Base-by-base conservation (phyloP, 1,139 yeast genomes). In the Scheffersomyces segobiensis region DNA sequence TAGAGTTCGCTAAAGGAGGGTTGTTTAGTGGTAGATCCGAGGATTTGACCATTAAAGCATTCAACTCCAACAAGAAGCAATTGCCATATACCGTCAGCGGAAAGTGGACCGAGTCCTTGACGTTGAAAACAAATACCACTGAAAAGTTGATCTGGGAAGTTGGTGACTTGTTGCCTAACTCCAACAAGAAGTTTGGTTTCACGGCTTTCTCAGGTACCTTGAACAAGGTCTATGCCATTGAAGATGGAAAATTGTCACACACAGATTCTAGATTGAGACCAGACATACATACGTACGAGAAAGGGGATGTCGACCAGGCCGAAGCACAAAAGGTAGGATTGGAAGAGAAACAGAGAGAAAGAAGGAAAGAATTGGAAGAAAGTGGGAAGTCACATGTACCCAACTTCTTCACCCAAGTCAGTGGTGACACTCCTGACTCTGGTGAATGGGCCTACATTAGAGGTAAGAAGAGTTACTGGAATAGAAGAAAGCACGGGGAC, bases 231-330 rank as follows among this genome's bases (percentile, higher is more conserved):
- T 91, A 97, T 0, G 77, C 73, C 3, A 75, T 93, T 39, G 97
- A 92, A 69, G 70, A 82, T 47, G 88, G 80, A 14, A 61, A 72
- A 1, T 66, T 93, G 54, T 88, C 98, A 3, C 95, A 93, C 5
- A 91, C 96, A 0, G 99, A 95, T 70, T 90, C 97, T 3, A 84
- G 99, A 68, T 74, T 87, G 53, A 84, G 99, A 67, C 98, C 98
- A 0, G 99, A 95, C 72, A 85, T 92, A 68, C 77, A 84, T 52
- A 76, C 80, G 6, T 92, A 92, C 65, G 97, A 92, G 67, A 69
- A 80, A 22, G 96, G 96, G 2, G 76, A 86, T 21, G 75, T 88
- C 8, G 91, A 85, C 18, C 75, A 77, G 55, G 97, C 98, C 0
- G 98, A 93, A 69, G 66, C 63, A 1, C 65, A 85, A 61, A 95